Percentiles rank a stretch among this genome's conserved stretches.
Evolutionary conservation across 345 rosid species (phyloP).

Genomic region (Tarenaya hassleriana): DNA sequence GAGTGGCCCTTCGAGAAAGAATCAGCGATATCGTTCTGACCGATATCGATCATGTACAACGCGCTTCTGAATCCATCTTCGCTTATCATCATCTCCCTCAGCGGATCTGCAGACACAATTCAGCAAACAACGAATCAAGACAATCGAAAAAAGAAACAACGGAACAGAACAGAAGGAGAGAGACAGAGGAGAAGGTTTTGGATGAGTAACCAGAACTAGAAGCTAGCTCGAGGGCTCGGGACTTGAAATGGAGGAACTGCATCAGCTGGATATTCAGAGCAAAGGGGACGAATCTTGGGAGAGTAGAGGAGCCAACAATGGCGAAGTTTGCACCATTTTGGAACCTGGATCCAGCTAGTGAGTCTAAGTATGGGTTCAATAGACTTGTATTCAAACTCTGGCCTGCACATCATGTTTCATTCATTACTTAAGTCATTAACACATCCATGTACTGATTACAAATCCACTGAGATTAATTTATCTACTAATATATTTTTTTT

Average conservation of each 20-base stretch:
- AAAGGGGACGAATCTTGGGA: slow-evolving; percentile 69
- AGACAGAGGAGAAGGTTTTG: no score
- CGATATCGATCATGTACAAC: slow-evolving; percentile 76
- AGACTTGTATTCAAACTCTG: slow-evolving; percentile 64
- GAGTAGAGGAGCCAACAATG: slow-evolving; percentile 68
- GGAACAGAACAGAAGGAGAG: not conserved
- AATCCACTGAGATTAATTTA: no score
- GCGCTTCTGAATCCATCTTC: slow-evolving; percentile 56
- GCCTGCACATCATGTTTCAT: slow-evolving; percentile 59
- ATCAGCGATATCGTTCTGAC: slow-evolving; percentile 75
- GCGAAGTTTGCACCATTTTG: slow-evolving; percentile 72
- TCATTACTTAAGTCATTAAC: not conserved
- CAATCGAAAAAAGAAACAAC: not conserved
- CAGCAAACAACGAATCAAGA: slow-evolving; percentile 4
- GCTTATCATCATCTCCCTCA: slow-evolving; percentile 29
- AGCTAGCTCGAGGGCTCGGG: slow-evolving; percentile 53
- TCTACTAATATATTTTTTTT: no score
- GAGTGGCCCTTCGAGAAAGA: slow-evolving; percentile 57
- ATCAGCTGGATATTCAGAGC: slow-evolving; percentile 67
- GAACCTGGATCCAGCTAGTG: slow-evolving; percentile 55
- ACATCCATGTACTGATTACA: no score
- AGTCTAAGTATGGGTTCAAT: slow-evolving; percentile 64
- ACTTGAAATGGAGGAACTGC: slow-evolving; percentile 82
- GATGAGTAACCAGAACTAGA: slow-evolving; percentile 39
- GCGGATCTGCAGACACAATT: slow-evolving; percentile 42